These are phyloP conservation scores for Aquilaria agallochum DNA, from an alignment of 441 rosid genomes.

Conservation along the genomic window DNA sequence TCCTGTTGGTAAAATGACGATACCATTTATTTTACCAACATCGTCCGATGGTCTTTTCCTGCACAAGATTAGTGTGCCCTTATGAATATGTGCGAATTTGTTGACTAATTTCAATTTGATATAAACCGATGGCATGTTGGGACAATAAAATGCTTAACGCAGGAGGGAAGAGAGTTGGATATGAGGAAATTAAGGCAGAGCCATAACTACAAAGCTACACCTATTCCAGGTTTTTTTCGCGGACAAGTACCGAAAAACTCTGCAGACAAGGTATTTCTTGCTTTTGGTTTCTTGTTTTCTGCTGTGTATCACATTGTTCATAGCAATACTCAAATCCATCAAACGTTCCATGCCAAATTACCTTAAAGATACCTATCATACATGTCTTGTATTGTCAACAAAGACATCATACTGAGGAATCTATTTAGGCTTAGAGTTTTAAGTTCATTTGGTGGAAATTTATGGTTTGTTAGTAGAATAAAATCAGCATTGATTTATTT, in stretches of 20 bases:
- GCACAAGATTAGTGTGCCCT: too few relatives aligned
- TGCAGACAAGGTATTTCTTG: slow-evolving; percentile 38
- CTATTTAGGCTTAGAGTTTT: too few relatives aligned
- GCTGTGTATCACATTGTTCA: not conserved
- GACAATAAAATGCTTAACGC: slow-evolving; percentile 18
- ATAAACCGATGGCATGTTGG: slow-evolving; percentile 3
- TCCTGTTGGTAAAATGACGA: too few relatives aligned
- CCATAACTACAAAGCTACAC: slow-evolving; percentile 44
- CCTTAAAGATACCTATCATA: not conserved
- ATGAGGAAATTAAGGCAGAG: slow-evolving; percentile 37
- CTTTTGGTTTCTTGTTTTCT: not conserved
- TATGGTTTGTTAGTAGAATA: too few relatives aligned
- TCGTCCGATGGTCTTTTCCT: too few relatives aligned
- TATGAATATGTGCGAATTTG: too few relatives aligned
- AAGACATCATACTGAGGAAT: too few relatives aligned
- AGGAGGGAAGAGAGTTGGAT: slow-evolving; percentile 55
- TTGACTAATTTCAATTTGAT: not conserved
- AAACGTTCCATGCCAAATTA: slow-evolving; percentile 2
- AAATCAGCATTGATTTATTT: too few relatives aligned
- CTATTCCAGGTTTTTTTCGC: slow-evolving; percentile 40
- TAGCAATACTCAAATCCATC: slow-evolving; percentile 1
- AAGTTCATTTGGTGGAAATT: too few relatives aligned
- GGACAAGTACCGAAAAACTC: slow-evolving; percentile 34
- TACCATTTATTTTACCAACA: too few relatives aligned
- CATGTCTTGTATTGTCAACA: too few relatives aligned